Percentiles rank a stretch among this genome's conserved stretches.
phyloP scores from a whole-genome alignment of 176 grass and related monocot species.

The Eragrostis curvula region DNA sequence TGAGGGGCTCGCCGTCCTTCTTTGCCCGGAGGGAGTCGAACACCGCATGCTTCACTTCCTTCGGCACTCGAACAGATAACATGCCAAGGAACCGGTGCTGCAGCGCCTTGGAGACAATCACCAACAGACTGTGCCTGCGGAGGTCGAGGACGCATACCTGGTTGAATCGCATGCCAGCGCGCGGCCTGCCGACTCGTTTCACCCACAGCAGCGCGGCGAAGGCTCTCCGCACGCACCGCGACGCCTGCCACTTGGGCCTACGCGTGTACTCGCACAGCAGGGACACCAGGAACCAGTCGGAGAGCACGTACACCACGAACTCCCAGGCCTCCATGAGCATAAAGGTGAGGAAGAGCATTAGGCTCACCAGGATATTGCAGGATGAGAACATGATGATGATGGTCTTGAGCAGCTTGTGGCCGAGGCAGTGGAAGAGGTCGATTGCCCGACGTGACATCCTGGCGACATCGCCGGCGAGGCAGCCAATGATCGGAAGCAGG shows the following conservation, averaged over 20 bases:
- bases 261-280: neutral
- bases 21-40: neutral
- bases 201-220: neutral
- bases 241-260: neutral
- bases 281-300: slow-evolving; percentile 20
- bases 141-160: slow-evolving; percentile 18
- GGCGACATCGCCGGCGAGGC: neutral
- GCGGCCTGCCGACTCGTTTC: neutral
- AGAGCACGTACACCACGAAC: slow-evolving; percentile 23
- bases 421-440: slow-evolving; percentile 21
- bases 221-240: slow-evolving; percentile 7
- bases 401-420: slow-evolving; percentile 5
- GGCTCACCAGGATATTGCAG: slow-evolving; percentile 9
- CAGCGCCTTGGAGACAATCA: slow-evolving; percentile 17
- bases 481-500: slow-evolving; percentile 1
- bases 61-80: neutral
- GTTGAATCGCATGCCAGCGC: neutral
- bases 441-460: neutral
- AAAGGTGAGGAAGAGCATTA: slow-evolving; percentile 18
- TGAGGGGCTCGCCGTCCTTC: neutral
- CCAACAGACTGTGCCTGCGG: neutral
- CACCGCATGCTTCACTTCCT: slow-evolving; percentile 14
- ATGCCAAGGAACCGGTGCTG: slow-evolving; percentile 16
- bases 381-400: neutral
- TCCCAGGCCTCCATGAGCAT: slow-evolving; percentile 24